A percentile compares a stretch with the other conserved stretches of the same genome.
phyloP scores from a whole-genome alignment of 2,329 filamentous ascomycete genomes.

The Cadophora sp. region DNA sequence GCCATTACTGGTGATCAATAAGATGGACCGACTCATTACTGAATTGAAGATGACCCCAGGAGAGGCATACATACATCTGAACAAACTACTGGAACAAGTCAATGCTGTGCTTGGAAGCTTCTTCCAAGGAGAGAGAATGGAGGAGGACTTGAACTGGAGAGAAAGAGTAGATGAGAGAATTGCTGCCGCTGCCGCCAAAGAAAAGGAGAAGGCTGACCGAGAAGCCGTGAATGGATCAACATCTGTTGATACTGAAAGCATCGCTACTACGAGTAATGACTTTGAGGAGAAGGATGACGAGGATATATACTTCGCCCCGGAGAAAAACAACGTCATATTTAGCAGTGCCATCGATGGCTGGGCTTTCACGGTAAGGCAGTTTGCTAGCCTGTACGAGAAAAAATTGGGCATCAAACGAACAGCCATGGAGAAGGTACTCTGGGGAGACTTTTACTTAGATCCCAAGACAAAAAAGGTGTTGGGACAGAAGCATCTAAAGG shows the following conservation, averaged over 20 bases:
- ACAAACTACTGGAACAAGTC: constrained; percentile 90
- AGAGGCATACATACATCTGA: constrained; percentile 90
- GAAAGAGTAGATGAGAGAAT: constrained; percentile 89
- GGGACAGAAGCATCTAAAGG: constrained; percentile 90
- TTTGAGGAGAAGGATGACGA: constrained; percentile 95
- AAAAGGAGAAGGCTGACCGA: constrained; percentile 52
- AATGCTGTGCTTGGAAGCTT: constrained; percentile 98
- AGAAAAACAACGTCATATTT: constrained; percentile 99
- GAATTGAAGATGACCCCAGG: constrained; percentile 92
- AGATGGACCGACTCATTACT: constrained; percentile 93
- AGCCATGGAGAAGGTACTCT: constrained; percentile 89
- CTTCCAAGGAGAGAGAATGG: constrained; percentile 97
- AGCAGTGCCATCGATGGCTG: constrained; percentile 98
- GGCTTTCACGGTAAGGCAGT: constrained; percentile 96
- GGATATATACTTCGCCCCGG: constrained; percentile 96
- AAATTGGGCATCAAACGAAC: constrained; percentile 94
- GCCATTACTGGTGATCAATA: constrained; percentile 95
- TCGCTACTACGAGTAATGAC: constrained; percentile 64
- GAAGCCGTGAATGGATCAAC: constrained; percentile 39
- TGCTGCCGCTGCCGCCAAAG: constrained; percentile 71
- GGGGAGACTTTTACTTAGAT: constrained; percentile 96
- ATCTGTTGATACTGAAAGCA: constrained; percentile 55
- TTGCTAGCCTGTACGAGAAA: constrained; percentile 92
- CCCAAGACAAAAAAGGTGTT: constrained; percentile 96
- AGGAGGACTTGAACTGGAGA: constrained; percentile 95